Percentiles rank a stretch among this genome's conserved stretches.
Evolutionary conservation across 805 yeast genomes (phyloP).

Genomic region (Spathaspora girioi): DNA sequence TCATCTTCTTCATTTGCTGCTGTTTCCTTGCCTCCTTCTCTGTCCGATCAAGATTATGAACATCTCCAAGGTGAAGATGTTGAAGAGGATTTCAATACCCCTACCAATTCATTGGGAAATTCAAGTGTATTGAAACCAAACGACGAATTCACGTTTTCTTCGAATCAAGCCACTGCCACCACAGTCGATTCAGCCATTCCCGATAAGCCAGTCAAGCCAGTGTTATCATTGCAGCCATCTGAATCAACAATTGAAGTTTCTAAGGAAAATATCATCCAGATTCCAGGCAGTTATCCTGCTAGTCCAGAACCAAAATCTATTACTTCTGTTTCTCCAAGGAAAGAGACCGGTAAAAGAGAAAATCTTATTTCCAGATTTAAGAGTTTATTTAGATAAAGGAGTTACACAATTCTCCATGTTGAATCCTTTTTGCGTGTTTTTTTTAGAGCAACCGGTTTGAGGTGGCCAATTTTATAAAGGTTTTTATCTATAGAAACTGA

Average conservation of each 20-base stretch:
- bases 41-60: conserved; percentile 7
- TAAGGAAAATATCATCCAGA: conserved; percentile 9
- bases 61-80: conserved; percentile 4
- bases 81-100: conserved; percentile 18
- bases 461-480: neutral
- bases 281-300: conserved; percentile 16
- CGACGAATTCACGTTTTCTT: conserved; percentile 2
- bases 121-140: conserved; percentile 4
- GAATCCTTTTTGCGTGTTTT: neutral
- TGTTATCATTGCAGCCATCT: conserved; percentile 46
- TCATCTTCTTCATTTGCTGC: conserved; percentile 36
- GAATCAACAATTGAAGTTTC: conserved; percentile 6
- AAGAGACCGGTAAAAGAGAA: conserved; percentile 16
- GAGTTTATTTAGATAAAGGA: conserved; percentile 25
- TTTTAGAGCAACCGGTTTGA: neutral
- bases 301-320: conserved; percentile 3
- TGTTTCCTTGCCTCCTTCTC: conserved; percentile 25
- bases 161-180: neutral
- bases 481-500: neutral
- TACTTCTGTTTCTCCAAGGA: conserved; percentile 3
- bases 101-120: conserved; percentile 18
- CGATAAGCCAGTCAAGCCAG: conserved; percentile 44
- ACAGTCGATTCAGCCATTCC: neutral
- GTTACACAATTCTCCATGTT: neutral
- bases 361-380: conserved; percentile 27